phyloP scores from a whole-genome alignment of 768 basidiomycete genomes.

The Lyophyllum atratum region DNA sequence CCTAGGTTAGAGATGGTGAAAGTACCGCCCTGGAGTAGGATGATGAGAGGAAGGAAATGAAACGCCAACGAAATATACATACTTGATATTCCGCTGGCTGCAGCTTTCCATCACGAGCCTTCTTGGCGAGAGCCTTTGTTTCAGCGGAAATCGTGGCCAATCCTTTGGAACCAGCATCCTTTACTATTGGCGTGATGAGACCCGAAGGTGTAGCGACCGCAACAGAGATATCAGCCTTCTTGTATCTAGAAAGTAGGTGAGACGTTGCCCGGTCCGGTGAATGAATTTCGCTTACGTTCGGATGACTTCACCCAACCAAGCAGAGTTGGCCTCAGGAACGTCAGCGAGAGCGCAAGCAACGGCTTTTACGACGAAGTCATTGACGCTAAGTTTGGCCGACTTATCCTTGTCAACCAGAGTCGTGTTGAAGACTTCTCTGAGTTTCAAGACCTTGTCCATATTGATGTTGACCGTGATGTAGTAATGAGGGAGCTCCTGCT shows the following conservation, averaged over 20 bases:
- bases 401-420: conserved; percentile 86
- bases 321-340: conserved; percentile 97
- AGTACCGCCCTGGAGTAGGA: conserved; percentile 74
- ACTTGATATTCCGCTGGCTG: conserved; percentile 96
- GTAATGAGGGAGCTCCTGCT: conserved; percentile 95
- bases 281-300: conserved; percentile 69
- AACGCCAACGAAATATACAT: not conserved
- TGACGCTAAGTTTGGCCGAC: conserved; percentile 90
- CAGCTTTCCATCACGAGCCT: conserved; percentile 96
- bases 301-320: conserved; percentile 96
- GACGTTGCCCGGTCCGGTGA: not conserved
- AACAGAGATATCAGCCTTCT: conserved; percentile 95
- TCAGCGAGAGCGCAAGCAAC: conserved; percentile 88
- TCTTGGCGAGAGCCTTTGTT: conserved; percentile 89
- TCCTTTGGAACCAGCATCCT: conserved; percentile 91
- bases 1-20: conserved; percentile 99
- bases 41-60: not conserved
- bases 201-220: conserved; percentile 96
- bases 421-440: conserved; percentile 95
- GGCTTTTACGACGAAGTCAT: conserved; percentile 98
- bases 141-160: conserved; percentile 91
- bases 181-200: conserved; percentile 96
- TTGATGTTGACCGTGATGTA: conserved; percentile 93
- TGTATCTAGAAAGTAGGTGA: conserved; percentile 58
- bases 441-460: conserved; percentile 95